phyloP scores from a whole-genome alignment of 176 grass and related monocot species.

The Eragrostis curvula region DNA sequence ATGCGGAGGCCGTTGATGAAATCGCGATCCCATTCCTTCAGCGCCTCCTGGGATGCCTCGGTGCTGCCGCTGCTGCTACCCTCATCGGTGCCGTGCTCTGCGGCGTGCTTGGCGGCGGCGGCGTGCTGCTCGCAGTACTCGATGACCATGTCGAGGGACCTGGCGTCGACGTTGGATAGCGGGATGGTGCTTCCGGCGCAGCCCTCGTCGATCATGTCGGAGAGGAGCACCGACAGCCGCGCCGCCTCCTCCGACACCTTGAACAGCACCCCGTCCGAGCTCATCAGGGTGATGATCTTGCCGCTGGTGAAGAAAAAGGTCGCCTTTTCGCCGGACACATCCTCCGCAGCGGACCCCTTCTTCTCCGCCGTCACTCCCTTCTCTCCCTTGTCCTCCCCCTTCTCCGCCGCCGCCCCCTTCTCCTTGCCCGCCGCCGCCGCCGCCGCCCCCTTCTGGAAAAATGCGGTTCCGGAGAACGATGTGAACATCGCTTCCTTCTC shows the following conservation, averaged over 20 bases:
- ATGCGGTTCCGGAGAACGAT: too few species aligned
- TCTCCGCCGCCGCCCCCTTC: neutral
- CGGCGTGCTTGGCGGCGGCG: too few species aligned
- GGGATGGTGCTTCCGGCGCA: neutral
- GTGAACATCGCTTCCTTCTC: too few species aligned
- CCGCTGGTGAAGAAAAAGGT: too few species aligned
- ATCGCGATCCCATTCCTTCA: slow-evolving; percentile 8
- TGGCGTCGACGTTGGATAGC: neutral
- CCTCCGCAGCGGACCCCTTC: too few species aligned
- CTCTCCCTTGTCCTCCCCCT: too few species aligned
- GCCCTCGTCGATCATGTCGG: neutral
- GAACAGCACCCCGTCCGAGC: neutral
- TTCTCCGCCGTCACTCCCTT: neutral
- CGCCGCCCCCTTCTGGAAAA: too few species aligned
- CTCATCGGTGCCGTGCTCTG: neutral
- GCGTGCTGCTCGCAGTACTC: slow-evolving; percentile 12
- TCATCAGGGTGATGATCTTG: slow-evolving; percentile 2
- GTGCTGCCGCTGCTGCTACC: neutral
- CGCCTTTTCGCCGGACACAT: too few species aligned
- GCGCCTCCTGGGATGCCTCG: neutral
- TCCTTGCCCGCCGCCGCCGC: too few species aligned
- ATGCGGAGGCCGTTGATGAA: neutral
- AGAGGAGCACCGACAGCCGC: neutral
- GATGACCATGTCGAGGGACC: neutral
- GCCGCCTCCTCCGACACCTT: slow-evolving; percentile 12